Evolutionary conservation across 2,329 filamentous ascomycete species (phyloP).

Genomic region (Talaromyces sp.): DNA sequence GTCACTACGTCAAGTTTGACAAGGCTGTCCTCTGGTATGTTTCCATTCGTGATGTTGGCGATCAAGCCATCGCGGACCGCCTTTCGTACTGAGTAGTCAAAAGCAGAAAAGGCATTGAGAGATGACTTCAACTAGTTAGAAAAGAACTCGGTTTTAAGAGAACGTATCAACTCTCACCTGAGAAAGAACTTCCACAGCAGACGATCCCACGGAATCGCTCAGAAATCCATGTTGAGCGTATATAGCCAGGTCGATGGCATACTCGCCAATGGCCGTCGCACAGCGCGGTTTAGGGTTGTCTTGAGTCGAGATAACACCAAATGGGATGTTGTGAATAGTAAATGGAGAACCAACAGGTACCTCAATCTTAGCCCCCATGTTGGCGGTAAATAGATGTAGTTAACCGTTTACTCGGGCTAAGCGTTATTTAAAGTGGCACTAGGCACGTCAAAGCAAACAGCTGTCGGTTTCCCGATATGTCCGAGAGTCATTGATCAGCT

Average conservation of each 20-base stretch:
- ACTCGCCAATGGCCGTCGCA: conserved; percentile 48
- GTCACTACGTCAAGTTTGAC: conserved; percentile 35
- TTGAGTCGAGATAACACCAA: conserved; percentile 45
- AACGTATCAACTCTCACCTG: background rate
- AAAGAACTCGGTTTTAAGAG: background rate
- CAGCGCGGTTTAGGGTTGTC: conserved; percentile 36
- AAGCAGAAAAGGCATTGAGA: conserved; percentile 48
- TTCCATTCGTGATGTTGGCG: conserved; percentile 13
- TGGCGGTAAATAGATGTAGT: background rate
- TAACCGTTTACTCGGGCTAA: background rate
- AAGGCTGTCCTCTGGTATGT: conserved; percentile 15
- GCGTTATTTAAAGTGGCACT: background rate
- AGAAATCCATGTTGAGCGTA: conserved; percentile 19
- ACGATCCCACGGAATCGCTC: background rate
- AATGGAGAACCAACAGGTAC: conserved; percentile 26
- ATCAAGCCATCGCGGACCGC: conserved; percentile 38
- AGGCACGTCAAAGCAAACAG: background rate
- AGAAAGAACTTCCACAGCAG: background rate
- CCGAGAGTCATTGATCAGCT: background rate
- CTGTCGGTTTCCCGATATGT: background rate
- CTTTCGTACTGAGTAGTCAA: conserved; percentile 35
- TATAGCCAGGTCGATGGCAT: conserved; percentile 49
- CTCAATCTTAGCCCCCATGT: conserved; percentile 3
- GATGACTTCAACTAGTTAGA: conserved; percentile 24
- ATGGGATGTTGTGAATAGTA: conserved; percentile 50